Evolutionary conservation across 495 filamentous ascomycete species (phyloP), one percentile per base, ranked within the genome.

Genomic region (Podospora comata): DNA sequence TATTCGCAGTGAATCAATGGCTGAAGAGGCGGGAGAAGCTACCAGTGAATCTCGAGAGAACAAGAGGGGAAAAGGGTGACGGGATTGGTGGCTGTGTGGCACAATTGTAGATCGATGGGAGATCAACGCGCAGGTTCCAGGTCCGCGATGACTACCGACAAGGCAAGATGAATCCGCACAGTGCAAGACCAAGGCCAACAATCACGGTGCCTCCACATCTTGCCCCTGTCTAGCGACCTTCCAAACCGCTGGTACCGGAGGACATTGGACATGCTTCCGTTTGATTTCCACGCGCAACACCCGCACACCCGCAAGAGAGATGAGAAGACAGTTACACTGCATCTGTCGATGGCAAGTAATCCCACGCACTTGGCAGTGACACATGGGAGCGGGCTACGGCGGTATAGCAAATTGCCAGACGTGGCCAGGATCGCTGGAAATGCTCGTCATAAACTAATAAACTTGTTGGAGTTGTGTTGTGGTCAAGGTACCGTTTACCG

Each of bases 291-390:
- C 55, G 55, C 55, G 1, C 55, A 58, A 58, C 55, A 58, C n/a
- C 55, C 55, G 55, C n/a, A 58, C 55, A 19, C n/a, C 55, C 55
- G 55, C n/a, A 58, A 58, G 55, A 58, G 55, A 58, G 23, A 58
- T 58, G n/a, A 58, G 18, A 26, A 58, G 7, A 58, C n/a, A 16
- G 39, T 48, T 58, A 20, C n/a, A 58, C 11, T 20, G 23, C 55
- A n/a, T 58, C 55, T 58, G 23, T 19, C 55, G 55, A 58, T 58
- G 55, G 55, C n/a, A 19, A 58, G 9, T 20, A 20, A 63, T 63
- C 61, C 61, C 61, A 48, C 61, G 32, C 32, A 63, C 61, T 63
- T 63, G 61, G 61, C 61, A 26, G 61, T 19, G 32, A 44, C 59
- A 28, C 27, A 27, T n/a, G 23, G 7, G 16, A 18, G 23, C 23